Evolutionary conservation across 495 filamentous ascomycete genomes (phyloP).

Genomic region (Penicillium psychrofluorescens): DNA sequence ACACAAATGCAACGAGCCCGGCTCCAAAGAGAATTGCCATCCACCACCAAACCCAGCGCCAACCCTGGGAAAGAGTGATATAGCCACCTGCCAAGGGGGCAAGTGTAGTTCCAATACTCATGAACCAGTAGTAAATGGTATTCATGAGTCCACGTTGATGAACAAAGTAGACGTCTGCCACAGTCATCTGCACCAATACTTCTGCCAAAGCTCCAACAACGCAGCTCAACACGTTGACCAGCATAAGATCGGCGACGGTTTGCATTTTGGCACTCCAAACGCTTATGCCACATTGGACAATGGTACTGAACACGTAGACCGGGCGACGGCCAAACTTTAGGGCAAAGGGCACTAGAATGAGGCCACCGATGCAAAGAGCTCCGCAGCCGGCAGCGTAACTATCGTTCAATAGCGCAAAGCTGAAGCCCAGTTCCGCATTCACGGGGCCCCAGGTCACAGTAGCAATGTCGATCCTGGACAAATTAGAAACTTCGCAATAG

Average conservation of each 20-base stretch:
- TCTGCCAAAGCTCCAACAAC: slow-evolving; percentile 33
- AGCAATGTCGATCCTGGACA: slow-evolving; percentile 21
- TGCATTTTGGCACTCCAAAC: slow-evolving; percentile 33
- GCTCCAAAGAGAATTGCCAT: slow-evolving; percentile 34
- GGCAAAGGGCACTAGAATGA: slow-evolving; percentile 39
- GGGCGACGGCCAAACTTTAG: slow-evolving; percentile 37
- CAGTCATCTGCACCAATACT: slow-evolving; percentile 37
- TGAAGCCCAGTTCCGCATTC: slow-evolving; percentile 30
- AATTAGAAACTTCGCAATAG: neutral
- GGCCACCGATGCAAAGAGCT: slow-evolving; percentile 27
- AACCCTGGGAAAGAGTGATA: slow-evolving; percentile 35
- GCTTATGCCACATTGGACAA: slow-evolving; percentile 23
- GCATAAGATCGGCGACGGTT: slow-evolving; percentile 29
- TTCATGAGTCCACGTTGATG: slow-evolving; percentile 39
- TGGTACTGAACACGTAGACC: slow-evolving; percentile 33
- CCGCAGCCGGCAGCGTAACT: slow-evolving; percentile 31
- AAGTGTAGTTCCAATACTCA: slow-evolving; percentile 23
- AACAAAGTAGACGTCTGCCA: slow-evolving; percentile 42
- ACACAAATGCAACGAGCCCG: slow-evolving; percentile 7
- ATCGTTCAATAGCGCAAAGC: slow-evolving; percentile 28
- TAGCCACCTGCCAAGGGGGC: slow-evolving; percentile 36
- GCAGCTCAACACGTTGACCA: slow-evolving; percentile 26
- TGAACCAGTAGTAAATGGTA: slow-evolving; percentile 27
- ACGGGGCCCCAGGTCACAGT: slow-evolving; percentile 34
- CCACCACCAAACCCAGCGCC: slow-evolving; percentile 48